A percentile compares a stretch with the other conserved stretches of the same genome.
phyloP scores from a whole-genome alignment of 257 asterid species.

The Asclepias syriaca region DNA sequence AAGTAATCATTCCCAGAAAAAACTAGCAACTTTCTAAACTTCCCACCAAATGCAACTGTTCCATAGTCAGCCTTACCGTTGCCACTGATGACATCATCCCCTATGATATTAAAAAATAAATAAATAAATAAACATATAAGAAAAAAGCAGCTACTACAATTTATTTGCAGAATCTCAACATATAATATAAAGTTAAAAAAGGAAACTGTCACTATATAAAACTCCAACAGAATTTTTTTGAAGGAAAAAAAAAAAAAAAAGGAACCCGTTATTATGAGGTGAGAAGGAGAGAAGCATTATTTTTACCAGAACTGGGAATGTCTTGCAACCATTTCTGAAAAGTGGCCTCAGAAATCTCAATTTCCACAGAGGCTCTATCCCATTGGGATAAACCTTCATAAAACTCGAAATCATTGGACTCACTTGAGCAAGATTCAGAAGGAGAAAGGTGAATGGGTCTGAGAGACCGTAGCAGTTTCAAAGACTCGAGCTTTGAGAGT shows the following conservation, averaged over 20 bases:
- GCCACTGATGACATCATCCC: constrained; percentile 48
- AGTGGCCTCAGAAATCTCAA: constrained; percentile 62
- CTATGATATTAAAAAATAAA: constrained; percentile 22
- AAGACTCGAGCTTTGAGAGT: constrained; percentile 49
- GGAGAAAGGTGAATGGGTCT: constrained; percentile 72
- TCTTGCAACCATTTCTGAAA: constrained; percentile 75
- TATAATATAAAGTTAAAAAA: not conserved
- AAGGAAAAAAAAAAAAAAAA: not conserved
- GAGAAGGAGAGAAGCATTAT: not conserved
- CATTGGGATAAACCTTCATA: constrained; percentile 56
- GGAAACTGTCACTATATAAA: too few species aligned
- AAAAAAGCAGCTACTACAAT: not conserved
- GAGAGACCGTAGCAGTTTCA: constrained; percentile 70
- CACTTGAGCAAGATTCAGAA: constrained; percentile 6
- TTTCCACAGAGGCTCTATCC: constrained; percentile 87
- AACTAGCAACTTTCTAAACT: constrained; percentile 57
- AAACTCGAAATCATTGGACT: constrained; percentile 24
- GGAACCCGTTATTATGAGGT: not conserved
- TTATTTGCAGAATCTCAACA: not conserved
- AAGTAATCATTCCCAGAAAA: constrained; percentile 97
- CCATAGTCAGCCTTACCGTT: constrained; percentile 24
- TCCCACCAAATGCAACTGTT: constrained; percentile 32
- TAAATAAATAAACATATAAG: not conserved
- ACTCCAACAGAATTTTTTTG: too few species aligned
- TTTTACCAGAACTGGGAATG: constrained; percentile 70